Conservation (phyloP, 2,329 filamentous ascomycete species). For the Hirsutella minnesotensis region DNA sequence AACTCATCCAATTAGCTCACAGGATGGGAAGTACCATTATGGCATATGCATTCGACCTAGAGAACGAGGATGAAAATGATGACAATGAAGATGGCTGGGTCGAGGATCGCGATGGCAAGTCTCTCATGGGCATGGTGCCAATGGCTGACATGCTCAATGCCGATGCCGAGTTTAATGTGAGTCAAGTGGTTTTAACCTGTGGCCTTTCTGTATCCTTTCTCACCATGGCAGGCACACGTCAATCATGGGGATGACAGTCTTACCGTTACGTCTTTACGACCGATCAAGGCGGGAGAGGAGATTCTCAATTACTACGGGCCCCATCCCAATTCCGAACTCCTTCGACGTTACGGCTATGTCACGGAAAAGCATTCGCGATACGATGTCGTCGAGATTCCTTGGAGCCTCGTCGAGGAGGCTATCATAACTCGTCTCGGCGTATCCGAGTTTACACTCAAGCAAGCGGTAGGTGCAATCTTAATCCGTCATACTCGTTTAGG, state of each 20-base stretch:
- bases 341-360: constrained; percentile 81
- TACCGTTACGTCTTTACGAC: constrained; percentile 58
- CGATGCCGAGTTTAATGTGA: constrained; percentile 74
- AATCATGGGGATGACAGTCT: constrained; percentile 44
- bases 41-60: constrained; percentile 84
- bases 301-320: constrained; percentile 86
- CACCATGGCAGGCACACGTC: constrained; percentile 32
- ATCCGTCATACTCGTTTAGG: neutral
- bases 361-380: constrained; percentile 65
- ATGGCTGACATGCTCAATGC: constrained; percentile 86
- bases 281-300: constrained; percentile 60
- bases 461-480: constrained; percentile 24
- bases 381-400: constrained; percentile 71
- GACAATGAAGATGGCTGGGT: constrained; percentile 55
- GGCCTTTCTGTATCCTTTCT: neutral
- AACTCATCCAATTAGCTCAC: constrained; percentile 48
- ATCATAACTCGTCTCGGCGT: constrained; percentile 25
- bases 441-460: constrained; percentile 24
- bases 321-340: constrained; percentile 68
- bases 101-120: constrained; percentile 46
- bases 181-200: neutral
- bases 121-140: constrained; percentile 75
- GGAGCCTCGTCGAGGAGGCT: constrained; percentile 41
- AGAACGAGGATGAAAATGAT: constrained; percentile 41
- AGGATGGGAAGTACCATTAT: constrained; percentile 81